Percentiles rank a stretch among this genome's conserved stretches.
These are phyloP conservation scores for Boletus pseudo-olivaceus DNA, from an alignment of 768 basidiomycete species.

Conservation along the genomic window DNA sequence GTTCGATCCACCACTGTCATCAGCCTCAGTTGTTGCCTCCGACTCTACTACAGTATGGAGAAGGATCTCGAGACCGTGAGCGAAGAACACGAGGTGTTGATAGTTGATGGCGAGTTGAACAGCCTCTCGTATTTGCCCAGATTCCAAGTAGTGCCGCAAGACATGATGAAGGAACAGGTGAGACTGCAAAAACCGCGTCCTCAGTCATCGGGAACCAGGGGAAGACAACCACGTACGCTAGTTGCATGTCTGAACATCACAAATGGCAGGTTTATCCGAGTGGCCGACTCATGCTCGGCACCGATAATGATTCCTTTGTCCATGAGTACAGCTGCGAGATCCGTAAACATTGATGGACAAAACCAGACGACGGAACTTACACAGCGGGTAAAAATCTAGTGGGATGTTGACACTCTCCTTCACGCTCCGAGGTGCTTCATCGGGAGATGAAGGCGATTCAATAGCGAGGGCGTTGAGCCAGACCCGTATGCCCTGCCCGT, in stretches of 20 bases:
- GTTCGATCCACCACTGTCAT: conserved; percentile 19
- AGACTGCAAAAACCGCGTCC: conserved; percentile 49
- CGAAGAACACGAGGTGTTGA: conserved; percentile 84
- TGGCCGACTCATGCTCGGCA: conserved; percentile 82
- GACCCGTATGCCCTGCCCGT: conserved; percentile 82
- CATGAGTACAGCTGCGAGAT: conserved; percentile 82
- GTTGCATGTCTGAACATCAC: conserved; percentile 90
- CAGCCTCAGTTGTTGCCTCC: conserved; percentile 46
- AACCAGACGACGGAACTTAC: conserved; percentile 43
- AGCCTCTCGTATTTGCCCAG: conserved; percentile 63
- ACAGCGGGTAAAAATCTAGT: conserved; percentile 93
- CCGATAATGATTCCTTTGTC: conserved; percentile 99
- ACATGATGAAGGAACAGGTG: conserved; percentile 94
- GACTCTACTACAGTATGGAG: conserved; percentile 92
- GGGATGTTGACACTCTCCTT: conserved; percentile 93
- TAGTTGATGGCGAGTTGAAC: conserved; percentile 85
- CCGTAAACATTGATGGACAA: background rate
- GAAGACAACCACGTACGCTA: conserved; percentile 52
- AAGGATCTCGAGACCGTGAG: conserved; percentile 91
- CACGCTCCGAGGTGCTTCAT: conserved; percentile 47
- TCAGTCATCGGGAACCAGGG: conserved; percentile 1
- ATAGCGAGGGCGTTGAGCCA: conserved; percentile 97
- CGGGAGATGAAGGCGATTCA: conserved; percentile 50
- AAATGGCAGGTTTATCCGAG: conserved; percentile 75
- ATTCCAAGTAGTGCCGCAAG: conserved; percentile 75